phyloP scores from a whole-genome alignment of 139 green algal genomes.

The Gonium pectorale region DNA sequence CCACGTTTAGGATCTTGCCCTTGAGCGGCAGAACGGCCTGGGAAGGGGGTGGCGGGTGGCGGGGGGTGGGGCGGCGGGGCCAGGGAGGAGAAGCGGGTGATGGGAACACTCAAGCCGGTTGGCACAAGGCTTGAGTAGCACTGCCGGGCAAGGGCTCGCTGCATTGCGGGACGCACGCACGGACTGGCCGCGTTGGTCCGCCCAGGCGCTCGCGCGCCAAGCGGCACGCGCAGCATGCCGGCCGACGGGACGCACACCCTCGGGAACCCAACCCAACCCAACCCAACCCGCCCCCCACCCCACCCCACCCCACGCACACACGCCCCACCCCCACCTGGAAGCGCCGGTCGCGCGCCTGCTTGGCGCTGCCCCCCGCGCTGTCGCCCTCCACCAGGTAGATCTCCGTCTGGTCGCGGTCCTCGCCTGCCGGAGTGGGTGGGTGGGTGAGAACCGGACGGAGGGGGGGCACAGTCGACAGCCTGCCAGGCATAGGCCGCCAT shows the following conservation, averaged over 20 bases:
- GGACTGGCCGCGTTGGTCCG: no score
- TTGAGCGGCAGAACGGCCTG: slow-evolving; percentile 96
- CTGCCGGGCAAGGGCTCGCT: no score
- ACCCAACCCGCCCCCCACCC: not conserved
- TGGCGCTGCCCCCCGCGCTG: slow-evolving; percentile 94
- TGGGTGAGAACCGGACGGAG: no score
- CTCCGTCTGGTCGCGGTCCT: slow-evolving; percentile 67
- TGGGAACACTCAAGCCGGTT: not conserved
- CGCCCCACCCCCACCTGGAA: slow-evolving; percentile 26
- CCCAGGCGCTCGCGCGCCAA: no score
- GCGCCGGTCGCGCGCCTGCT: slow-evolving; percentile 91
- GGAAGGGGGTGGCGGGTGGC: not conserved
- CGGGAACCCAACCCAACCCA: no score
- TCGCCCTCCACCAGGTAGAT: slow-evolving; percentile 99
- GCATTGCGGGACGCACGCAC: no score
- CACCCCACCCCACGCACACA: not conserved
- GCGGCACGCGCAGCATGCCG: no score
- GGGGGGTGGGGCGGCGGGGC: not conserved
- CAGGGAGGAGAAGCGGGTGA: not conserved
- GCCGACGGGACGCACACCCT: no score
- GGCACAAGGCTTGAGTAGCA: no score
- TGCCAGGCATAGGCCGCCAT: no score
- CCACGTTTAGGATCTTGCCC: slow-evolving; percentile 99
- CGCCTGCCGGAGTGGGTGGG: slow-evolving; percentile 15
- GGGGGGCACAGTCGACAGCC: no score